Percentiles rank a stretch among this genome's conserved stretches.
Conservation (phyloP, 805 yeast genomes). For the Maudiozyma saulgeensis region DNA sequence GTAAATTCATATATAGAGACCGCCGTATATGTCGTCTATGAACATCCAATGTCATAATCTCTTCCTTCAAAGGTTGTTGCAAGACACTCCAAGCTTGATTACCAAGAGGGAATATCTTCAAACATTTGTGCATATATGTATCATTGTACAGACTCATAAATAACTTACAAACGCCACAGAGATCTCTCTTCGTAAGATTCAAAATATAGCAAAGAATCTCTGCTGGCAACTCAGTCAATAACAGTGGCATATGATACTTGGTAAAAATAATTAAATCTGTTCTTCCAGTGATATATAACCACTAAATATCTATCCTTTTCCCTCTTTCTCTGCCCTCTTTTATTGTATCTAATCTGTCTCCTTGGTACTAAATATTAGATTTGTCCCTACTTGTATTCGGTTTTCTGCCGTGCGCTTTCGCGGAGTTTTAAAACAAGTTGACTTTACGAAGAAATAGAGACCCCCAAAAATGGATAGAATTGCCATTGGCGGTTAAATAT, state of each 20-base stretch:
- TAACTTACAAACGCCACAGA: neutral
- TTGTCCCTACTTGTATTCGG: neutral
- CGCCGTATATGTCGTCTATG: constrained; percentile 4
- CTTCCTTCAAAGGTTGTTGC: constrained; percentile 1
- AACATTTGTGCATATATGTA: constrained; percentile 8
- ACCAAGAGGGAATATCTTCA: constrained; percentile 3
- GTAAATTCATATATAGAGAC: neutral
- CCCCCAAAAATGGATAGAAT: too few relatives aligned
- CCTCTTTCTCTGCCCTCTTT: too few relatives aligned
- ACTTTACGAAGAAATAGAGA: too few relatives aligned
- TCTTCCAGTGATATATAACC: too few relatives aligned
- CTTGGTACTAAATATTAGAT: too few relatives aligned
- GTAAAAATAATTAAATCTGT: too few relatives aligned
- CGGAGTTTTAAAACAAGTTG: too few relatives aligned
- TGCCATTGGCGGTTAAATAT: too few relatives aligned
- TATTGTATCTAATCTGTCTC: too few relatives aligned
- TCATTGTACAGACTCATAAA: constrained; percentile 6
- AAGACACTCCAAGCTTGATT: constrained; percentile 7
- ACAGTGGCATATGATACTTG: neutral
- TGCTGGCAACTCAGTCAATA: neutral
- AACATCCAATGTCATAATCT: constrained; percentile 10
- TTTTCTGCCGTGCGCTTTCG: neutral
- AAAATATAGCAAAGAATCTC: neutral
- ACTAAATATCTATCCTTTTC: too few relatives aligned
- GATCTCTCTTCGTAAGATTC: neutral